Evolutionary conservation across 2,329 filamentous ascomycete genomes (phyloP).

Genomic region (Neopestalotiopsis sp.): DNA sequence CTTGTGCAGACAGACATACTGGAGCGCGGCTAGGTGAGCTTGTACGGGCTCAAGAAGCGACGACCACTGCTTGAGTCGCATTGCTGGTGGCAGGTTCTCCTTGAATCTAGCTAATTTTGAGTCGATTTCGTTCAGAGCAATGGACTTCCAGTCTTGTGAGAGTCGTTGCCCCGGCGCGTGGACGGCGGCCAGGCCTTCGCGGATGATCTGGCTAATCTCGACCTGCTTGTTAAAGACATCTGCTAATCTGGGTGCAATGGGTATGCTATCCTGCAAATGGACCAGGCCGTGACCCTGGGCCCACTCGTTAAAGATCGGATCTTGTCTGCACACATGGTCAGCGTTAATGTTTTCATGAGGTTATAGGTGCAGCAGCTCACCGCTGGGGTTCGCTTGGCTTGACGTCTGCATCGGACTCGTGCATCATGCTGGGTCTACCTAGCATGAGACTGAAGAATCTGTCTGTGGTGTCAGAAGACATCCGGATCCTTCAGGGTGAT

Average conservation of each 20-base stretch:
- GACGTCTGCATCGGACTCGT: constrained; percentile 13
- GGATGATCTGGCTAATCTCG: constrained; percentile 15
- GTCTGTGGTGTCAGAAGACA: not conserved
- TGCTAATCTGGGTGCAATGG: not conserved
- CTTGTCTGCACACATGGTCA: not conserved
- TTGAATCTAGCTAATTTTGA: not conserved
- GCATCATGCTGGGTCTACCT: constrained; percentile 12
- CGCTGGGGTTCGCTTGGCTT: not conserved
- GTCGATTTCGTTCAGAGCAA: not conserved
- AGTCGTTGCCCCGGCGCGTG: not conserved
- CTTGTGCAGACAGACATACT: not conserved
- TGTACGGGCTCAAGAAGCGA: constrained; percentile 6
- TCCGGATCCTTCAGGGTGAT: no score
- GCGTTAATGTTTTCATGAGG: not conserved
- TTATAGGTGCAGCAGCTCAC: not conserved
- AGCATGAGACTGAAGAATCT: constrained; percentile 16
- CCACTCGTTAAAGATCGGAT: not conserved
- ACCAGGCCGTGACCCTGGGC: not conserved
- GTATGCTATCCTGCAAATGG: not conserved
- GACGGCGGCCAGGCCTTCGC: constrained; percentile 3
- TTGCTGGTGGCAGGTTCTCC: constrained; percentile 6
- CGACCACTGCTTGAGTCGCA: constrained; percentile 10
- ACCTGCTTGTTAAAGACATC: constrained; percentile 14
- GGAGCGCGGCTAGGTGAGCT: constrained; percentile 7
- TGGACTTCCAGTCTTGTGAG: not conserved